These are phyloP conservation scores for Luffa acutangula DNA, from an alignment of 306 rosid genomes.

Conservation along the genomic window DNA sequence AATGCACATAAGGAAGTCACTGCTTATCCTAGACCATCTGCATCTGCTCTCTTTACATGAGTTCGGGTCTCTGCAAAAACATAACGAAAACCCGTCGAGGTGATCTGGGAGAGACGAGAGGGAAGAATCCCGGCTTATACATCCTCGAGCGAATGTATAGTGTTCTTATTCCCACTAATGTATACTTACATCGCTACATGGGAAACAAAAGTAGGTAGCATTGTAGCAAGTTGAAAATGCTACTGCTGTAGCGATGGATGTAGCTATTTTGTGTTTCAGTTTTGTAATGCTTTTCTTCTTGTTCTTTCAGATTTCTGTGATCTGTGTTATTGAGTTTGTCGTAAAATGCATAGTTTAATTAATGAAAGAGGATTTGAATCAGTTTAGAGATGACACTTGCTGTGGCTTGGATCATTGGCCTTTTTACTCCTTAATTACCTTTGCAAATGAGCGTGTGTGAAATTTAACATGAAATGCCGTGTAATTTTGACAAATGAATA, in stretches of 20 bases:
- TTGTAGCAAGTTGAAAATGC: neutral
- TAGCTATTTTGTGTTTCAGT: neutral
- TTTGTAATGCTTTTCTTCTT: neutral
- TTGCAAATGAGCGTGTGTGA: neutral
- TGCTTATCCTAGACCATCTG: slow-evolving; percentile 17
- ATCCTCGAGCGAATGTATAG: neutral
- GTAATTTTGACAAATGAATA: too few species aligned
- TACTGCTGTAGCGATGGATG: neutral
- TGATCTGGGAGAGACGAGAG: neutral
- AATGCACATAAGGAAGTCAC: neutral
- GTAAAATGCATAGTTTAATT: neutral
- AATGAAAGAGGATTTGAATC: neutral
- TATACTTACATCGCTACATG: neutral
- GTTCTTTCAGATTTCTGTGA: neutral
- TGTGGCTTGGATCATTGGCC: neutral
- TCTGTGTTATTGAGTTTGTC: neutral
- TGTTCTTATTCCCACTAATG: neutral
- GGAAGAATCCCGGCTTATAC: neutral
- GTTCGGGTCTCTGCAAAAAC: neutral
- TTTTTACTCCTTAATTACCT: neutral
- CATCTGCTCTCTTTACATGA: slow-evolving; percentile 11
- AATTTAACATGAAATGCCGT: too few species aligned
- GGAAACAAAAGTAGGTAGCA: neutral
- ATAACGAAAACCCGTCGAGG: neutral
- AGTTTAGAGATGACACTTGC: neutral